These are phyloP conservation scores for Thermomucor indicae-seudaticae DNA, from an alignment of 371 early-diverging fungal species.

Conservation along the genomic window DNA sequence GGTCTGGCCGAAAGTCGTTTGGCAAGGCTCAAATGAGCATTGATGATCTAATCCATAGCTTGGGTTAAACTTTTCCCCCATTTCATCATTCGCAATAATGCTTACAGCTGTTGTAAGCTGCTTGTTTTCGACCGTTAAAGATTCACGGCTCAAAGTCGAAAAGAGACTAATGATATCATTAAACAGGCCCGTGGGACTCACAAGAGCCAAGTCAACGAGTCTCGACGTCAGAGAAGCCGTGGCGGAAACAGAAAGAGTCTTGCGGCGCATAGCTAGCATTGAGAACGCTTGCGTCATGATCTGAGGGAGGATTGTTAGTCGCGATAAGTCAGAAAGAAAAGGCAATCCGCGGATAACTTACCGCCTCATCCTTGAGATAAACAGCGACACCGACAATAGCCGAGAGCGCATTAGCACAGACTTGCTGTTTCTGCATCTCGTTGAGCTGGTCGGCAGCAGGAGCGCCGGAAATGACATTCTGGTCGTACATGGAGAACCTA, in stretches of 20 bases:
- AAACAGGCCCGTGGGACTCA: constrained; percentile 46
- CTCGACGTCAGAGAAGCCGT: constrained; percentile 50
- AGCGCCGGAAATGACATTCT: constrained; percentile 29
- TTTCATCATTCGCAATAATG: no score
- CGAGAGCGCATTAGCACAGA: constrained; percentile 52
- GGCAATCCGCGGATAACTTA: constrained; percentile 12
- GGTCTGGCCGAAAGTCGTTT: constrained; percentile 42
- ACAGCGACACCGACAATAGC: constrained; percentile 67
- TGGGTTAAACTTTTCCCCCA: no score
- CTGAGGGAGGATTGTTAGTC: no score
- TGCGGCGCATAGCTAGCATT: constrained; percentile 55
- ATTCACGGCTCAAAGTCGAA: constrained; percentile 43
- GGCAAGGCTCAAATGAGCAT: constrained; percentile 48
- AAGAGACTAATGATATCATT: constrained; percentile 52
- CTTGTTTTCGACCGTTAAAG: constrained; percentile 46
- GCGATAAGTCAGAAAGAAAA: background rate
- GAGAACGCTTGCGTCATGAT: constrained; percentile 61
- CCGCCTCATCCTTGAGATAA: constrained; percentile 57
- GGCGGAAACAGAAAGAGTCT: constrained; percentile 40
- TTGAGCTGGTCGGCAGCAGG: constrained; percentile 26
- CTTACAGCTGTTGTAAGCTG: constrained; percentile 44
- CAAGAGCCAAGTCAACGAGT: constrained; percentile 59
- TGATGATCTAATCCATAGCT: constrained; percentile 36
- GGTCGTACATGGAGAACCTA: constrained; percentile 6
- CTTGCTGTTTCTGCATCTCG: constrained; percentile 46